Evolutionary conservation across 352 stramenopile genomes (phyloP), one percentile per base, ranked within the genome.

Genomic region (Globisporangium splendens): DNA sequence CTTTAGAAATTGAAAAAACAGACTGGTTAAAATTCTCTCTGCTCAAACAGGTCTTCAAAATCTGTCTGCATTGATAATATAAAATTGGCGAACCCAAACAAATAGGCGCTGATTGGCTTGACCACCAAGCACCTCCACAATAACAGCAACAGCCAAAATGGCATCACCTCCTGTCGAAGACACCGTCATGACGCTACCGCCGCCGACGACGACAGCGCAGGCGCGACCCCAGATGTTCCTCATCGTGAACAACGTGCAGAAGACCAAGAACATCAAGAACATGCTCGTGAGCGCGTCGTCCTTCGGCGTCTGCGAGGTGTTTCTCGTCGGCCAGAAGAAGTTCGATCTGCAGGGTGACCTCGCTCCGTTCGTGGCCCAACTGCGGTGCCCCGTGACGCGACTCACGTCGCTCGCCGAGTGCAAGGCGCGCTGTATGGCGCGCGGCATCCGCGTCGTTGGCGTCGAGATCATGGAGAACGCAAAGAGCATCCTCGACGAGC

Each of bases 181-280:
- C 24, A 31, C 24, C 24, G 5, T 31, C 24, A 31, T 31, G 5
- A 8, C 46, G 21, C 17, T 41, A 48, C n/a, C 42, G 31, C 43
- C 56, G 17, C 48, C 15, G 28, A 8, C 44, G n/a, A n/a, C n/a
- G n/a, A n/a, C n/a, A n/a, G n/a, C n/a, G n/a, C n/a, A n/a, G n/a
- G n/a, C n/a, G n/a, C n/a, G n/a, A n/a, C n/a, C n/a, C n/a, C 22
- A 48, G 18, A 72, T 89, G 44, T 94, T 90, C 64, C 70, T 97
- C 33, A 96, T 98, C 43, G 73, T 98, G 28, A 96, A 91, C 72
- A 98, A 98, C 71, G 95, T 98, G 47, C 86, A 92, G 65, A 97
- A 97, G 73, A 73, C 66, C 39, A 88, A 90, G 60, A 97, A 97
- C 68, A 81, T 97, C 44, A 79, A 82, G 56, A 89, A 89, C 58